Percentiles rank a stretch among this genome's conserved stretches.
Conservation (phyloP, 2,329 filamentous ascomycete genomes). For the Fusarium equiseti region DNA sequence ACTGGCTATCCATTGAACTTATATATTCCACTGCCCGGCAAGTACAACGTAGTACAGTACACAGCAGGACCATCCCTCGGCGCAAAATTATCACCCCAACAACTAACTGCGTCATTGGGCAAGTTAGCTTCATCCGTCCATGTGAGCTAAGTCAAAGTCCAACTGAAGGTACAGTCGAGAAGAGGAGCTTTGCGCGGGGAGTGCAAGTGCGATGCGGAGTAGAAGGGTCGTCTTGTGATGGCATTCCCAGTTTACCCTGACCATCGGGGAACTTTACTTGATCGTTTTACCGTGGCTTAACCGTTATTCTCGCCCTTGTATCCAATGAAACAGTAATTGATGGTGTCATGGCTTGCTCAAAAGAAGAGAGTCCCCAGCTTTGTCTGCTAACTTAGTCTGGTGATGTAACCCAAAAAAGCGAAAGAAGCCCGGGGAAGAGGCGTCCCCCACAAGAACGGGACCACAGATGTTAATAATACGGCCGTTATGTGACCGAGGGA, state of each 20-base stretch:
- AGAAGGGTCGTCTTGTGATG: constrained; percentile 29
- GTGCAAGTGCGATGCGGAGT: constrained; percentile 14
- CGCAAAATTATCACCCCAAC: not conserved
- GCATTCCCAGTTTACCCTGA: constrained; percentile 32
- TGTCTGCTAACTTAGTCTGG: constrained; percentile 17
- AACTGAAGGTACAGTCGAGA: not conserved
- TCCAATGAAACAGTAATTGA: constrained; percentile 13
- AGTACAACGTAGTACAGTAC: not conserved
- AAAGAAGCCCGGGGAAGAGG: constrained; percentile 9
- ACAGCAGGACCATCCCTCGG: constrained; percentile 13
- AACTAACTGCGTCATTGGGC: constrained; percentile 24
- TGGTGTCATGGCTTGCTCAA: constrained; percentile 17
- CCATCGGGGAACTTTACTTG: constrained; percentile 17
- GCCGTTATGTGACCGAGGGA: constrained; percentile 40
- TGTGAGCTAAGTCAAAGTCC: not conserved
- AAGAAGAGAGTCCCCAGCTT: constrained; percentile 10
- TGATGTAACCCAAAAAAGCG: constrained; percentile 34
- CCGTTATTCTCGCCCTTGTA: not conserved
- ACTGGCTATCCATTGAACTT: constrained; percentile 2
- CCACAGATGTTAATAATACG: constrained; percentile 36
- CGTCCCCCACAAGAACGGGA: not conserved
- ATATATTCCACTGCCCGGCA: constrained; percentile 25
- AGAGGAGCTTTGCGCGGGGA: constrained; percentile 16
- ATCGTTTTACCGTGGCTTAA: constrained; percentile 22
- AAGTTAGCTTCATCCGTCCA: constrained; percentile 4